phyloP scores from a whole-genome alignment of 768 basidiomycete species.

The Rhodosporidiobolus sp. region DNA sequence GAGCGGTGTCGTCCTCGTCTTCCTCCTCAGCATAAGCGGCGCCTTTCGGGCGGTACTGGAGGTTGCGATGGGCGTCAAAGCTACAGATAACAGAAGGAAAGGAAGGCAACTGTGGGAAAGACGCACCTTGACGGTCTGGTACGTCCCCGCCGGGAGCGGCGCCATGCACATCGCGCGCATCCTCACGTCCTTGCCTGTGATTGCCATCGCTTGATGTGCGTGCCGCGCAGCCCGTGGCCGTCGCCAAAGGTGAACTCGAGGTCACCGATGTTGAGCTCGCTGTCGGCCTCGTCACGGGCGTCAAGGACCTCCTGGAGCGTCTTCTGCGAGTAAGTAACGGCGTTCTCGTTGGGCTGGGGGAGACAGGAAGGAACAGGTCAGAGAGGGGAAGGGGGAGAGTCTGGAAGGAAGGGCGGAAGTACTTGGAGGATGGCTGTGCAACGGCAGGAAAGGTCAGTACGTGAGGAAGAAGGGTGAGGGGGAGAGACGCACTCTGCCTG shows the following conservation, averaged over 20 bases:
- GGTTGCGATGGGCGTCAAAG: too few relatives aligned
- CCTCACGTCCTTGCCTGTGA: too few relatives aligned
- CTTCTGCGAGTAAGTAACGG: slow-evolving; percentile 14
- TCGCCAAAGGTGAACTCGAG: slow-evolving; percentile 25
- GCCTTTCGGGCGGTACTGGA: slow-evolving; percentile 18
- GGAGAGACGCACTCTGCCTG: too few relatives aligned
- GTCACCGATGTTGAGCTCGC: slow-evolving; percentile 13
- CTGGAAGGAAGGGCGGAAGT: too few relatives aligned
- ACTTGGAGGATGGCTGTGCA: slow-evolving; percentile 30
- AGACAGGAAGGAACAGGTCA: too few relatives aligned
- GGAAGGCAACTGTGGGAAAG: not conserved
- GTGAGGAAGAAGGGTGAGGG: too few relatives aligned
- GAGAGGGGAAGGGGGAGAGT: too few relatives aligned
- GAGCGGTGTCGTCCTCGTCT: not conserved
- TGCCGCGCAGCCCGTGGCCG: slow-evolving; percentile 26
- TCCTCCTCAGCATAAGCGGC: not conserved
- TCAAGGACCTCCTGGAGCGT: slow-evolving; percentile 4
- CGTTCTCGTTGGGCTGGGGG: slow-evolving; percentile 20
- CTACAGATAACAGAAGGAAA: fast-evolving
- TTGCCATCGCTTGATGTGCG: too few relatives aligned
- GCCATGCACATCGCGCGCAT: too few relatives aligned
- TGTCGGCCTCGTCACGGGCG: slow-evolving; percentile 3
- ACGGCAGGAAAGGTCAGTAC: too few relatives aligned
- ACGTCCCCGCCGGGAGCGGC: slow-evolving; percentile 10
- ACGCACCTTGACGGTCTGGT: slow-evolving; percentile 17